Conservation (phyloP, 805 yeast genomes). For the Danielozyma ontarioensis region DNA sequence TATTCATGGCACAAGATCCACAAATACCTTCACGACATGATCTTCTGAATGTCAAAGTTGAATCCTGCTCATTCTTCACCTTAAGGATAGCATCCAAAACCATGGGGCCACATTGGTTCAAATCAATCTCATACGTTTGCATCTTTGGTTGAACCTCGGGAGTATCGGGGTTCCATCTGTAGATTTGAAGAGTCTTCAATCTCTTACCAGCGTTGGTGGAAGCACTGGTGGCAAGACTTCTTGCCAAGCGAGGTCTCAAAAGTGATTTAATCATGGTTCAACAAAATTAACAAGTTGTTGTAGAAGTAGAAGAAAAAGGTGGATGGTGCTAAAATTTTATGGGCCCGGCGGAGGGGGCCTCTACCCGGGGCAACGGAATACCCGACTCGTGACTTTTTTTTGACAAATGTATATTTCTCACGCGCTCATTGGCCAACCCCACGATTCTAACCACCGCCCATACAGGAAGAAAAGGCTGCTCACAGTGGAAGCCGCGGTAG, state of each 20-base stretch:
- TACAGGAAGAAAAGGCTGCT: too few relatives aligned
- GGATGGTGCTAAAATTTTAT: too few relatives aligned
- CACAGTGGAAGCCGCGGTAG: too few relatives aligned
- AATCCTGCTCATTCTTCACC: constrained; percentile 94
- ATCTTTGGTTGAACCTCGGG: constrained; percentile 88
- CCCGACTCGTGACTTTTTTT: not conserved
- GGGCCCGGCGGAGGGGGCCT: not conserved
- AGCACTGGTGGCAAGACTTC: constrained; percentile 49
- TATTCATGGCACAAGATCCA: constrained; percentile 99
- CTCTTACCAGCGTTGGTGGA: constrained; percentile 44
- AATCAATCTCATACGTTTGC: constrained; percentile 78
- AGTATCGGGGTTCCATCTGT: constrained; percentile 97
- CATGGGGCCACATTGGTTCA: constrained; percentile 96
- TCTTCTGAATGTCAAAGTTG: constrained; percentile 93
- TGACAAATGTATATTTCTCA: constrained; percentile 3
- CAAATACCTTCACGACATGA: constrained; percentile 99
- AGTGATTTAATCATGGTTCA: constrained; percentile 2
- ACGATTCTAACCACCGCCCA: not conserved
- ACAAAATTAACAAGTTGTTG: not conserved
- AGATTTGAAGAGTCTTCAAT: constrained; percentile 81
- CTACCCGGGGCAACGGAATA: constrained; percentile 4
- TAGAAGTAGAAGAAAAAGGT: not conserved
- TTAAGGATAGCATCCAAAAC: constrained; percentile 89
- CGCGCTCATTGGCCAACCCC: constrained; percentile 1
- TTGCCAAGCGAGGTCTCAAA: constrained; percentile 6